Evolutionary conservation across 2,329 filamentous ascomycete genomes (phyloP), one percentile per base, ranked within the genome.

Genomic region (Bipolaris zeicola): DNA sequence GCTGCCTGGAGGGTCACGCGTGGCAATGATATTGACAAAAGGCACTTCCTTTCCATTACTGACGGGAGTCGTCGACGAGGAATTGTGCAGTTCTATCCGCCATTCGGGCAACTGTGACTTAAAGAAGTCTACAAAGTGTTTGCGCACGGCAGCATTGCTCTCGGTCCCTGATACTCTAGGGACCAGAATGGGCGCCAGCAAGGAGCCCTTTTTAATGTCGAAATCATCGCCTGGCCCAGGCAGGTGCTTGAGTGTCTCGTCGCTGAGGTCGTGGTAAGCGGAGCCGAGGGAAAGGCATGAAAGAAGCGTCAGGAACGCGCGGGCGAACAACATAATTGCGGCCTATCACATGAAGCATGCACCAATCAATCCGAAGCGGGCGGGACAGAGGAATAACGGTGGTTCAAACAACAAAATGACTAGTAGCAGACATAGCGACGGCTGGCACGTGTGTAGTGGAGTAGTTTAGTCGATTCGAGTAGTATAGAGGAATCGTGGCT

Each of bases 111-210:
- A 85, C n/a, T 87, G 80, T 2, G 80, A 81, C 50, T 78, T 79
- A 79, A 98, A 96, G 83, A 96, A 99, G 74, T 89, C 80, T 69
- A 89, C 83, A 71, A 99, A 92, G 79, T 98, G 94, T 47, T 87
- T 83, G 64, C 94, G 89, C 6, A 92, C 92, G 46, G 84, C 84
- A n/a, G 79, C 75, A 18, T 89, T 92, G 26, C 91, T 92, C 2
- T 87, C 81, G 0, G 92, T 96, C 6, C 93, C 95, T 2, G 95
- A 91, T 0, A 99, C 93, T 58, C 95, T 89, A 2, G 94, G 88
- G 38, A 89, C 87, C 50, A 99, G 81, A 66, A 99, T 95, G 0
- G 94, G 95, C 4, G 94, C 85, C 37, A 99, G 84, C 18, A 99
- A 83, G 6, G 85, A 82, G 62, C 93, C 92, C 20, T 81, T 84